These are phyloP conservation scores for Amphibolis antarctica DNA, from an alignment of 106 monocot genomes.

Conservation along the genomic window DNA sequence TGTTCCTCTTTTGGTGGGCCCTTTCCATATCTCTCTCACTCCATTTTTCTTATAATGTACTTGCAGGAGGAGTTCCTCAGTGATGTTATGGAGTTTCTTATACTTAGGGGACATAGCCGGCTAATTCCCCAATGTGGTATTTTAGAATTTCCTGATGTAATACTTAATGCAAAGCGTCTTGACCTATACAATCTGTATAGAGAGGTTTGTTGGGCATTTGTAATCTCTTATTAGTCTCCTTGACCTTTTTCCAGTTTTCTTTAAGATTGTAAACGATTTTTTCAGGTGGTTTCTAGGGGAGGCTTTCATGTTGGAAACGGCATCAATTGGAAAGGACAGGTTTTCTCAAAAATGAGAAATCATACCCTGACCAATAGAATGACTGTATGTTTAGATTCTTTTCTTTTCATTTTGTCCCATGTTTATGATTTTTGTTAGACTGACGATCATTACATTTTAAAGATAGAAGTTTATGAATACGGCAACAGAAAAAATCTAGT, in stretches of 20 bases:
- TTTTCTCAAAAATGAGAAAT: conserved; percentile 93
- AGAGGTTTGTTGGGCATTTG: conserved; percentile 36
- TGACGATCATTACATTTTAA: background rate
- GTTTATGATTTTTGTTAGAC: background rate
- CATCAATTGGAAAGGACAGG: conserved; percentile 95
- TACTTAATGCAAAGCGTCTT: conserved; percentile 76
- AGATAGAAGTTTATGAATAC: no score
- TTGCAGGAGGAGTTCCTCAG: conserved; percentile 68
- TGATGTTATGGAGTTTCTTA: conserved; percentile 77
- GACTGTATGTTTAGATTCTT: conserved; percentile 48
- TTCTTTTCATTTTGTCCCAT: background rate
- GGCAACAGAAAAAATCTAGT: no score
- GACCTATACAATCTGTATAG: conserved; percentile 83
- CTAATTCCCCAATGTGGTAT: conserved; percentile 80
- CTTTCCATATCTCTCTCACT: no score
- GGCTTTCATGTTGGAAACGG: conserved; percentile 96
- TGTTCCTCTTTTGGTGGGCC: no score
- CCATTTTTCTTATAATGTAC: background rate
- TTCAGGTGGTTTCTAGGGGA: conserved; percentile 87
- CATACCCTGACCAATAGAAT: conserved; percentile 79
- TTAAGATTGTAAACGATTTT: background rate
- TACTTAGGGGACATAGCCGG: conserved; percentile 52
- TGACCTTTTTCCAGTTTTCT: background rate
- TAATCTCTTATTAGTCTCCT: background rate
- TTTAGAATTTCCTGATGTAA: conserved; percentile 77